Conservation (phyloP, 768 basidiomycete genomes). For the Tephrocybe rancida region DNA sequence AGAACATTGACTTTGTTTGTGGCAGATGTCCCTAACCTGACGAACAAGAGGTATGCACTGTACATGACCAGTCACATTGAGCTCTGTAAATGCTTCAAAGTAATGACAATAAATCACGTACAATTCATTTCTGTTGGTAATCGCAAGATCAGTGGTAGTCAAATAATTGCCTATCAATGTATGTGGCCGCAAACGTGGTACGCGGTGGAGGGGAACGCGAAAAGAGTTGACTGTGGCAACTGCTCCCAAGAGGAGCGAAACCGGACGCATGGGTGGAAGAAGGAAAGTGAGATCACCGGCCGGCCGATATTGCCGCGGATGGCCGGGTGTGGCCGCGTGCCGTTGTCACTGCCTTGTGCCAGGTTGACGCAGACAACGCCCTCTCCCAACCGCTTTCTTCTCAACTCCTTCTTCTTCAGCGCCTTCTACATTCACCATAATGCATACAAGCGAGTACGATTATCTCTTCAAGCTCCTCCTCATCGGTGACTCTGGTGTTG, state of each 20-base stretch:
- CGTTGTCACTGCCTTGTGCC: slow-evolving; percentile 31
- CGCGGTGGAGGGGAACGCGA: slow-evolving; percentile 15
- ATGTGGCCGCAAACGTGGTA: slow-evolving; percentile 4
- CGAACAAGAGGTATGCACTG: slow-evolving; percentile 20
- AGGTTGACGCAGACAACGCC: slow-evolving; percentile 28
- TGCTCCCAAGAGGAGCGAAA: neutral
- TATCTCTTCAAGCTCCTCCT: slow-evolving; percentile 95
- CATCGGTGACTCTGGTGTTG: slow-evolving; percentile 95
- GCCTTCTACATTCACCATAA: slow-evolving; percentile 26
- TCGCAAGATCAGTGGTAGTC: slow-evolving; percentile 23
- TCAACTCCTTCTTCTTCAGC: slow-evolving; percentile 23
- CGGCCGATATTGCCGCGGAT: slow-evolving; percentile 15
- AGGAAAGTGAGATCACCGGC: slow-evolving; percentile 9
- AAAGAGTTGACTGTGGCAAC: neutral
- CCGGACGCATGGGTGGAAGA: neutral
- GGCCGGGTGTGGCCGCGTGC: slow-evolving; percentile 18
- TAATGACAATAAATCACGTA: slow-evolving; percentile 20
- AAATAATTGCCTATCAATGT: slow-evolving; percentile 7
- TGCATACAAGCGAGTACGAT: slow-evolving; percentile 95
- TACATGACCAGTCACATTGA: neutral
- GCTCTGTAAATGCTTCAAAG: neutral
- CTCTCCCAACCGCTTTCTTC: slow-evolving; percentile 33
- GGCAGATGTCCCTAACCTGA: slow-evolving; percentile 12
- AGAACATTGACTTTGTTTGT: slow-evolving; percentile 7
- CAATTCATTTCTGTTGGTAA: slow-evolving; percentile 35